A percentile compares a stretch with the other conserved stretches of the same genome.
These are phyloP conservation scores for Spinellus fusiger DNA, from an alignment of 192 early-diverging fungal genomes.

Conservation along the genomic window DNA sequence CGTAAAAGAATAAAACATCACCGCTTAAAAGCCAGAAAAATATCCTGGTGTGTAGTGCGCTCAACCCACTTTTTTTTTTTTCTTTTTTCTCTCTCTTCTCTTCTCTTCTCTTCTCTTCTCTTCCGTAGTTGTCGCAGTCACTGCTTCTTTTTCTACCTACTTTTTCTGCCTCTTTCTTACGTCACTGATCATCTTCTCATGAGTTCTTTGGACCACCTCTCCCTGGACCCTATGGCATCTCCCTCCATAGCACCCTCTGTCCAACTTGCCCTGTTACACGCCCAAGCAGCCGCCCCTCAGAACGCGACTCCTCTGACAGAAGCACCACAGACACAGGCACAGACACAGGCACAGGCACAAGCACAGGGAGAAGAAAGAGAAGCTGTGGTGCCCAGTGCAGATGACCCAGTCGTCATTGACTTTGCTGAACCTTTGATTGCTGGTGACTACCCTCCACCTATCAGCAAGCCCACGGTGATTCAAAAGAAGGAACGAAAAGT, in stretches of 20 bases:
- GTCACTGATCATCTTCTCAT: not conserved
- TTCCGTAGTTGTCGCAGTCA: not conserved
- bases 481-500: conserved; percentile 7
- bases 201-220: conserved; percentile 7
- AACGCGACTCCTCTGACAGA: not conserved
- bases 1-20: no score
- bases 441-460: conserved; percentile 24
- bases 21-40: no score
- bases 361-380: no score
- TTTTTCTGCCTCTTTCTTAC: not conserved
- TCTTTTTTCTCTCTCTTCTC: not conserved
- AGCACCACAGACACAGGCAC: no score
- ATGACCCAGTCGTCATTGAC: conserved; percentile 27
- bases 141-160: not conserved
- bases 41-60: no score
- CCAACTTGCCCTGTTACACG: conserved; percentile 31
- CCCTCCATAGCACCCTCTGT: conserved; percentile 29
- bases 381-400: conserved; percentile 14
- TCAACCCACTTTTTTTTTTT: not conserved
- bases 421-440: conserved; percentile 19
- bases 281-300: conserved; percentile 19
- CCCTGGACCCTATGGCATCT: no score
- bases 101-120: conserved; percentile 1
- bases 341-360: no score
- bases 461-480: conserved; percentile 15